These are phyloP conservation scores for Oropetium thomaeum DNA, from an alignment of 176 grass and related monocot genomes.

Conservation along the genomic window DNA sequence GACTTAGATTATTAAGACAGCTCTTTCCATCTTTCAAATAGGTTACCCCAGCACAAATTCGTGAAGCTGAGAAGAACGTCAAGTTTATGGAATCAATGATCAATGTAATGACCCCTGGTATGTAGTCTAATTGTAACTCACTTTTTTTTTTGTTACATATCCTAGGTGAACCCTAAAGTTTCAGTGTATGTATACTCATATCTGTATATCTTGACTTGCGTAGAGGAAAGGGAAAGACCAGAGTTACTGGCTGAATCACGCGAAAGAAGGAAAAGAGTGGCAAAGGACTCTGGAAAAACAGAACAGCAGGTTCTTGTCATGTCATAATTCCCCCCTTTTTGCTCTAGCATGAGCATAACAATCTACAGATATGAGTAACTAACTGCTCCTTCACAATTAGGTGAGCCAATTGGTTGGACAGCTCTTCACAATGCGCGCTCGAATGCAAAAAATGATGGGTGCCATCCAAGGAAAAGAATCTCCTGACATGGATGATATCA, in stretches of 20 bases:
- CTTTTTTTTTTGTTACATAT: conserved; percentile 2
- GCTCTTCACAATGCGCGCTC: conserved; percentile 81
- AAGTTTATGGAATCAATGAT: conserved; percentile 91
- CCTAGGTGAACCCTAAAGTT: background rate
- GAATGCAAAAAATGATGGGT: conserved; percentile 98
- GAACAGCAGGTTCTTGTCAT: conserved; percentile 67
- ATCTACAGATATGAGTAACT: background rate
- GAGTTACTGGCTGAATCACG: conserved; percentile 83
- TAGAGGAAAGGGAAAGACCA: conserved; percentile 91
- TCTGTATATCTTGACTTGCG: conserved; percentile 13
- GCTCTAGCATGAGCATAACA: background rate
- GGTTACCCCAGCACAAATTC: conserved; percentile 95
- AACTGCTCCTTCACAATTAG: conserved; percentile 34
- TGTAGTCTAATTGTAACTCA: conserved; percentile 1
- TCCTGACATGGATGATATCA: conserved; percentile 60
- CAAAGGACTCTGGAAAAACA: conserved; percentile 77
- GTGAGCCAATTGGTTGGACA: conserved; percentile 80
- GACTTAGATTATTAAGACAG: background rate
- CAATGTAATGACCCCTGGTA: conserved; percentile 90
- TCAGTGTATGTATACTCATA: background rate
- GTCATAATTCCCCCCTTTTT: background rate
- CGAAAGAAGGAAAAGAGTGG: conserved; percentile 76
- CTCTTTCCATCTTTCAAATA: conserved; percentile 33
- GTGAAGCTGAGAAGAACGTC: conserved; percentile 92
- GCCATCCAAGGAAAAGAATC: conserved; percentile 85